Conservation (phyloP, 441 rosid genomes). For the Eruca vesicaria region DNA sequence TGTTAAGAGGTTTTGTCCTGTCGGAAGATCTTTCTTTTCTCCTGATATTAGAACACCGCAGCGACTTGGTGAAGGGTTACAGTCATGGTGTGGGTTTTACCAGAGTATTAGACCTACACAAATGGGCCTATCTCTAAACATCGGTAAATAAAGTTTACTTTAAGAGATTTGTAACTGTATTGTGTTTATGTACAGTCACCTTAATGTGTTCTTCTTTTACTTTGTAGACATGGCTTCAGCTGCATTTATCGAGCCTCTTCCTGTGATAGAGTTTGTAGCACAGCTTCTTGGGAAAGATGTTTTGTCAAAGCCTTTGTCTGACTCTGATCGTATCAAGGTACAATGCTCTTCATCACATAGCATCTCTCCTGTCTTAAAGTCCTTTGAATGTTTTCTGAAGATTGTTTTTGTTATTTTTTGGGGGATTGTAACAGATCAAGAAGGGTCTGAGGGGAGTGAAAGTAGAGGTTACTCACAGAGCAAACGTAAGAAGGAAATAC, state of each 20-base stretch:
- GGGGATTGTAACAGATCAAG: conserved; percentile 56
- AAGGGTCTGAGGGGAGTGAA: conserved; percentile 95
- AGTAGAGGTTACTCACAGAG: conserved; percentile 97
- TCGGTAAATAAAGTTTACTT: conserved; percentile 46
- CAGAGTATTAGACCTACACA: conserved; percentile 98
- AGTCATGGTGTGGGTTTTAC: conserved; percentile 98
- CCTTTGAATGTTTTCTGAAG: neutral
- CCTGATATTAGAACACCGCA: conserved; percentile 78
- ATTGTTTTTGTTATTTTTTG: too few species aligned
- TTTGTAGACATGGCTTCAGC: conserved; percentile 92
- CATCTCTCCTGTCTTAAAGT: neutral
- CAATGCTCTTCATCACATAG: neutral
- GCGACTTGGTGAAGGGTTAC: conserved; percentile 91
- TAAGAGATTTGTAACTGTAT: neutral
- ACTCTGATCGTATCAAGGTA: conserved; percentile 96
- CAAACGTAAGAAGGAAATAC: conserved; percentile 83
- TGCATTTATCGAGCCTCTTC: conserved; percentile 98
- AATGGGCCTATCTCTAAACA: conserved; percentile 92
- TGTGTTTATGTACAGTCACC: neutral
- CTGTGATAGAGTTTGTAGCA: conserved; percentile 87
- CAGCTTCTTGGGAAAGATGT: conserved; percentile 91
- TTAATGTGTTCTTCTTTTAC: neutral
- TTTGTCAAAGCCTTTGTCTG: conserved; percentile 77
- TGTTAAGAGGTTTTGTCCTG: conserved; percentile 71
- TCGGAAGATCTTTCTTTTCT: conserved; percentile 93